phyloP scores from a whole-genome alignment of 1,139 yeast species.

The Wickerhamomyces sp. region DNA sequence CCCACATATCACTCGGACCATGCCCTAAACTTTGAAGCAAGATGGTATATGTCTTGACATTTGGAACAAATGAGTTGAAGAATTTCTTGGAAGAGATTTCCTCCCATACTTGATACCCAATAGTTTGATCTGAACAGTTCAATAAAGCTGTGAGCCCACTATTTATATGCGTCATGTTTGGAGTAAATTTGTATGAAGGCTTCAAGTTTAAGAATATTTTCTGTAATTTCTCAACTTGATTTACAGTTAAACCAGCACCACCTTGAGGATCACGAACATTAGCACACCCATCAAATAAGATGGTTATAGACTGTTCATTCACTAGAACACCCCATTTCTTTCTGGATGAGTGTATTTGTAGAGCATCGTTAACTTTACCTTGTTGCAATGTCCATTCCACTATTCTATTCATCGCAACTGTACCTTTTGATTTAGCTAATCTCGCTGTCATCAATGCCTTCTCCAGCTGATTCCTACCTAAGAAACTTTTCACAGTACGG shows the following conservation, averaged over 20 bases:
- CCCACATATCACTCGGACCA: constrained; percentile 8
- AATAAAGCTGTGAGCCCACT: constrained; percentile 31
- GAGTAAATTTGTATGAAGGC: constrained; percentile 7
- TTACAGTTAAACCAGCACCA: constrained; percentile 19
- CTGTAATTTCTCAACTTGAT: constrained; percentile 24
- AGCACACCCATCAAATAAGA: constrained; percentile 55
- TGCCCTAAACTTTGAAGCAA: constrained; percentile 25
- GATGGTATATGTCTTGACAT: constrained; percentile 30
- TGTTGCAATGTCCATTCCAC: constrained; percentile 43
- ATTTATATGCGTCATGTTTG: constrained; percentile 30
- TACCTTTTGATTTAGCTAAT: constrained; percentile 46
- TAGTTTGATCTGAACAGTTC: constrained; percentile 26
- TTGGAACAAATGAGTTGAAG: constrained; percentile 23
- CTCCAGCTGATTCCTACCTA: constrained; percentile 41
- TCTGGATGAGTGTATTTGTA: constrained; percentile 47
- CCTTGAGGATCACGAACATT: constrained; percentile 23
- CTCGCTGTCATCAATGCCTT: constrained; percentile 53
- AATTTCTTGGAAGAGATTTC: constrained; percentile 13
- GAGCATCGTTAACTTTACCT: constrained; percentile 40
- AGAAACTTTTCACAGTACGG: constrained; percentile 45
- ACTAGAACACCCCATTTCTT: constrained; percentile 56
- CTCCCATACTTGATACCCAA: constrained; percentile 28
- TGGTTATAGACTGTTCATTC: constrained; percentile 51
- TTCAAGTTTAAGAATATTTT: constrained; percentile 17
- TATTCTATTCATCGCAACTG: constrained; percentile 59